phyloP scores from a whole-genome alignment of 345 rosid genomes.

The Eucalyptus fibrosa region DNA sequence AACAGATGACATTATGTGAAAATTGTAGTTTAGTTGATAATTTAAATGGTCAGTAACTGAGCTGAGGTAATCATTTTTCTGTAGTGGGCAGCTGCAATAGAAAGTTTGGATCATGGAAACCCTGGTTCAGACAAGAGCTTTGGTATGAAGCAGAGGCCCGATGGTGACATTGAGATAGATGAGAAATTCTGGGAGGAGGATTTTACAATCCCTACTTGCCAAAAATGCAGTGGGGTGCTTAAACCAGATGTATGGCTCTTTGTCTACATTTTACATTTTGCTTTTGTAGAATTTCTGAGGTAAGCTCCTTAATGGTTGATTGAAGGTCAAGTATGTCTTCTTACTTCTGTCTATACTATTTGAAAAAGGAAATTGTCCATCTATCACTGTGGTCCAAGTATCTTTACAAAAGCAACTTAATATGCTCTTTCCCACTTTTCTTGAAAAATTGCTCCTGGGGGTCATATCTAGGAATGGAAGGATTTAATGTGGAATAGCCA shows the following conservation, averaged over 20 bases:
- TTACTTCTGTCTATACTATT: neutral
- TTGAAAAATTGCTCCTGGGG: neutral
- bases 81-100: slow-evolving; percentile 95
- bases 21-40: neutral
- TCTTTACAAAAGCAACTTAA: neutral
- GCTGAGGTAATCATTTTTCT: neutral
- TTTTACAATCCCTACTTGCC: slow-evolving; percentile 67
- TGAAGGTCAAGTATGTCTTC: neutral
- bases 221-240: slow-evolving; percentile 64
- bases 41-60: neutral
- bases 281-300: neutral
- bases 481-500: neutral
- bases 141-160: slow-evolving; percentile 97
- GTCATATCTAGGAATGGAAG: neutral
- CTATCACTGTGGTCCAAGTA: neutral
- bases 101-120: slow-evolving; percentile 55
- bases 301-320: neutral
- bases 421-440: neutral
- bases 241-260: slow-evolving; percentile 71
- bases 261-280: neutral
- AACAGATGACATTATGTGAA: neutral
- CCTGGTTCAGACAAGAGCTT: slow-evolving; percentile 87
- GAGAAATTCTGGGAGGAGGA: slow-evolving; percentile 96
- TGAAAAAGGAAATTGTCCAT: neutral
- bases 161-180: slow-evolving; percentile 91